phyloP scores from a whole-genome alignment of 2,329 filamentous ascomycete species.

The Zymoseptoria ardabiliae region DNA sequence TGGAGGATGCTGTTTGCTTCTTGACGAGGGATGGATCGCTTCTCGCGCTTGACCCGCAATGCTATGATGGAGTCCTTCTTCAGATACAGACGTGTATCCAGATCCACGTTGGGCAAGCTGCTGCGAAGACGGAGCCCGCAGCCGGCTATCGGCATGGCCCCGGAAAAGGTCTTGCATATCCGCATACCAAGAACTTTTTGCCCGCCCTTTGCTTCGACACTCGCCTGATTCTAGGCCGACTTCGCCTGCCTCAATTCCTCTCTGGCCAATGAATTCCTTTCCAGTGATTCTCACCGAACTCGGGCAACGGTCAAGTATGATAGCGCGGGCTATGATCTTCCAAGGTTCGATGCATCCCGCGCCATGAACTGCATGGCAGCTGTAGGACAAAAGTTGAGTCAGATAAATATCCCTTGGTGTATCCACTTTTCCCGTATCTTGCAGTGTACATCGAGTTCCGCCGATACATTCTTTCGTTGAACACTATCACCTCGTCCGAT shows the following conservation, averaged over 20 bases:
- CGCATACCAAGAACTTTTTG: background rate
- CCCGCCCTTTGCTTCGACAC: background rate
- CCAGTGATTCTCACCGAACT: background rate
- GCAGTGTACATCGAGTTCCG: background rate
- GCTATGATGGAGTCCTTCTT: background rate
- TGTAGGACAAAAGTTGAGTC: background rate
- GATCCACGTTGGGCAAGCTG: background rate
- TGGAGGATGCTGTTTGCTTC: too few relatives aligned
- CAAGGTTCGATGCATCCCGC: background rate
- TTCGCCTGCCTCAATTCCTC: background rate
- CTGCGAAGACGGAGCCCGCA: background rate
- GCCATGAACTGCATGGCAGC: background rate
- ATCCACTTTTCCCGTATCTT: background rate
- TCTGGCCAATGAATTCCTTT: background rate
- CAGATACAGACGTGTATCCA: background rate
- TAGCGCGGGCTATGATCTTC: background rate
- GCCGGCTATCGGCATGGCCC: slow-evolving; percentile 3
- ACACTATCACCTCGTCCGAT: background rate
- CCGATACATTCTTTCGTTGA: background rate
- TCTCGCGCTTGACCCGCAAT: too few relatives aligned
- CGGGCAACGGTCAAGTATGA: background rate
- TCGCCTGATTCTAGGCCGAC: background rate
- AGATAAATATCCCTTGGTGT: background rate
- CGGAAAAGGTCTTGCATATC: background rate
- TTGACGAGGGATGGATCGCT: too few relatives aligned